A percentile compares a stretch with the other conserved stretches of the same genome.
These are phyloP conservation scores for Vitis hybrid DNA, from an alignment of 177 flowering plant species.

Conservation along the genomic window DNA sequence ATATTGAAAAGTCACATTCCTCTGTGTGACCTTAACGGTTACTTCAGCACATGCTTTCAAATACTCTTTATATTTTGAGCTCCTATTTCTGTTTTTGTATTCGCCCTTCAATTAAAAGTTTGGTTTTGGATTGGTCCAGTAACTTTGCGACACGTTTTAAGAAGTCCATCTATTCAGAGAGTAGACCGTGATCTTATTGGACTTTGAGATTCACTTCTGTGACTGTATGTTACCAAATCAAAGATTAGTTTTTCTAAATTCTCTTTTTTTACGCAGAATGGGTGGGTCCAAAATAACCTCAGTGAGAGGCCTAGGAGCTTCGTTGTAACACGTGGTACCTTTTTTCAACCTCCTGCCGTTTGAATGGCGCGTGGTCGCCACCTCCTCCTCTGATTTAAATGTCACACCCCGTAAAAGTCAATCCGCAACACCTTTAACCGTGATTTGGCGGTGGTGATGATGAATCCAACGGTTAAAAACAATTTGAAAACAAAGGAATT, in stretches of 20 bases:
- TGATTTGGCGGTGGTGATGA: too few relatives aligned
- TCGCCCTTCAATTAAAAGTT: background rate
- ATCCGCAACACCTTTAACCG: too few relatives aligned
- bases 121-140: background rate
- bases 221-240: background rate
- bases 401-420: too few relatives aligned
- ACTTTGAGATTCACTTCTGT: too few relatives aligned
- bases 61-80: background rate
- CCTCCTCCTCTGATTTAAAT: too few relatives aligned
- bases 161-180: too few relatives aligned
- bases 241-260: background rate
- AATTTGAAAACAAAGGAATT: too few relatives aligned
- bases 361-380: background rate
- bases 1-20: slow-evolving; percentile 37
- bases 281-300: too few relatives aligned
- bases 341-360: background rate
- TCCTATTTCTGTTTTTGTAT: background rate
- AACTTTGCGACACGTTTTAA: background rate
- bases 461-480: too few relatives aligned
- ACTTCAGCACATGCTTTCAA: slow-evolving; percentile 25
- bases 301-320: background rate
- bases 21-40: slow-evolving; percentile 36
- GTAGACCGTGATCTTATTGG: too few relatives aligned
- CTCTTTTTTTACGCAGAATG: background rate
- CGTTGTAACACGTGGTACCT: background rate